phyloP scores from a whole-genome alignment of 768 basidiomycete genomes.

The Ramaria rubella region DNA sequence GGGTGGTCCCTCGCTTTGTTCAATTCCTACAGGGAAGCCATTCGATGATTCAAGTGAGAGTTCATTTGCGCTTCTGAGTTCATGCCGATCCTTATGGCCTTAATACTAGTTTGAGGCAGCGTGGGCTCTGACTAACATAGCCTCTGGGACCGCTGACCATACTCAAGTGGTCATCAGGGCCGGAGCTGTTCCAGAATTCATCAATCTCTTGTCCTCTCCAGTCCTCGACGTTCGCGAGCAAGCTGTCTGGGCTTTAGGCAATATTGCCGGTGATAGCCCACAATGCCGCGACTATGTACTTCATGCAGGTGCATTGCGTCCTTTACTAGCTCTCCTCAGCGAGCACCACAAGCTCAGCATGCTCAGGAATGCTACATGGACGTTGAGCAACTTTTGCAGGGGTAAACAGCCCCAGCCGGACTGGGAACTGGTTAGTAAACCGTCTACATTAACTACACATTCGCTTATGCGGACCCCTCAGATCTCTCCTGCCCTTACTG shows the following conservation, averaged over 20 bases:
- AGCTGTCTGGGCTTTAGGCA: slow-evolving; percentile 98
- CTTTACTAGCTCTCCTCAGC: slow-evolving; percentile 81
- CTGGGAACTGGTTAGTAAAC: slow-evolving; percentile 80
- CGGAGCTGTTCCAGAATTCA: slow-evolving; percentile 93
- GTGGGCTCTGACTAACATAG: slow-evolving; percentile 97
- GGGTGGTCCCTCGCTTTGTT: slow-evolving; percentile 95
- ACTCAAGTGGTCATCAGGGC: slow-evolving; percentile 97
- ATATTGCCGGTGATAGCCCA: slow-evolving; percentile 98
- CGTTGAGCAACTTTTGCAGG: slow-evolving; percentile 97
- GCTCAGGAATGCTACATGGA: slow-evolving; percentile 99
- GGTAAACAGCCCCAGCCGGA: slow-evolving; percentile 97
- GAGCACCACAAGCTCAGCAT: slow-evolving; percentile 99
- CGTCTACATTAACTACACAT: neutral
- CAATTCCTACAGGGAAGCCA: slow-evolving; percentile 80
- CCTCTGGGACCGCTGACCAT: slow-evolving; percentile 96
- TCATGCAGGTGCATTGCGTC: slow-evolving; percentile 85
- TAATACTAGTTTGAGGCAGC: slow-evolving; percentile 82
- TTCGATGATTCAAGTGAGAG: slow-evolving; percentile 74
- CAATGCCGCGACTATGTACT: slow-evolving; percentile 96
- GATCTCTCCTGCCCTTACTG: slow-evolving; percentile 97
- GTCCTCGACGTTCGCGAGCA: slow-evolving; percentile 98
- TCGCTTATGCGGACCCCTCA: slow-evolving; percentile 25
- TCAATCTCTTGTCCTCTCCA: slow-evolving; percentile 89
- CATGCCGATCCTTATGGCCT: neutral
- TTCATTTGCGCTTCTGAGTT: neutral